Evolutionary conservation across 202 grass and related monocot species (phyloP), one percentile per base, ranked within the genome.

Genomic region (Cymbopogon flexuosus): DNA sequence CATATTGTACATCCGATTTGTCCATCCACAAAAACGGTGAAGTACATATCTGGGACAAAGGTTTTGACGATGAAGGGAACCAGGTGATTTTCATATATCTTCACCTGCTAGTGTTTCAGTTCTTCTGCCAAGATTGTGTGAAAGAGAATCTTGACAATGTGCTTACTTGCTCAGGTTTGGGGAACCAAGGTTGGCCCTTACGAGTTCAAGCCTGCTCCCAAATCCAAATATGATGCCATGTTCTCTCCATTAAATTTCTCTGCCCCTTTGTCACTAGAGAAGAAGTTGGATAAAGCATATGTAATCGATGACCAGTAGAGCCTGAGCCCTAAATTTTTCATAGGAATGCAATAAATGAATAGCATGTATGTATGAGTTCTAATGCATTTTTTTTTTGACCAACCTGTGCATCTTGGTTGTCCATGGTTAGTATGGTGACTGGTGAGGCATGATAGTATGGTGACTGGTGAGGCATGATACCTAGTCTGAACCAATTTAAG

Each of bases 41-140:
- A 84, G 61, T 95, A 61, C 96, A 95, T 80, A 93, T 90, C 65
- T 95, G 96, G 90, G 96, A 99, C 66, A 95, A 85, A 79, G 88
- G 96, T 82, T 95, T 88, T 76, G 87, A 99, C 68, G 88, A 87
- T 10, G 85, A 91, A 31, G 96, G 87, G 27, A 95, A 89, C 67
- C 92, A 95, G 92, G 96, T 93, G 60, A 42, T 35, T 65, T 74
- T 33, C 62, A n/a, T 51, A 68, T 11, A 58, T 15, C 9, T 60
- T 77, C 18, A 77, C 18, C 10, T 58, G n/a, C 14, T 51, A 58
- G 47, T 21, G 13, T 10, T 72, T 15, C 10, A 18, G 16, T 54
- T 52, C 27, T 31, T 3, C 73, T 62, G 3, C 12, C 21, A 14
- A 72, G 40, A 36, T n/a, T 72, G 65, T 65, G 62, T 27, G 75